These are phyloP conservation scores for Colletotrichum orchidophilum DNA, from an alignment of 2,329 filamentous ascomycete genomes.

Conservation along the genomic window DNA sequence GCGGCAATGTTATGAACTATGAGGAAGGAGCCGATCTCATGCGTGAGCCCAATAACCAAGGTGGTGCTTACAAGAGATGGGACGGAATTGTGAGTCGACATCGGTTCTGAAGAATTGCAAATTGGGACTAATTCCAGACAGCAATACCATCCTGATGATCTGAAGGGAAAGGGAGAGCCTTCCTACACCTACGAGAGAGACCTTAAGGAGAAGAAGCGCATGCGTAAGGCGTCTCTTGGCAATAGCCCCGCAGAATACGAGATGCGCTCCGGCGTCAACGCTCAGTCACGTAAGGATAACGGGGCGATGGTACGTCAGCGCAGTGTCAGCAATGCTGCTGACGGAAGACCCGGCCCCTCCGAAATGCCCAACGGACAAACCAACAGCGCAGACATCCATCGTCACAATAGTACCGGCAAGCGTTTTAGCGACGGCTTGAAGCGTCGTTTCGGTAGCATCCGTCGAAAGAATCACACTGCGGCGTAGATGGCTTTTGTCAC, in stretches of 20 bases:
- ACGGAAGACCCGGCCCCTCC: conserved; percentile 37
- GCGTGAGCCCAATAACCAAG: conserved; percentile 73
- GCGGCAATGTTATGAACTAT: conserved; percentile 79
- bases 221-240: conserved; percentile 38
- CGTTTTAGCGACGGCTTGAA: conserved; percentile 61
- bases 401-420: conserved; percentile 54
- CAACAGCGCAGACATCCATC: conserved; percentile 41
- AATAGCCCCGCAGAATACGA: conserved; percentile 55
- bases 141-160: conserved; percentile 78
- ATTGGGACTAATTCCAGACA: conserved; percentile 40
- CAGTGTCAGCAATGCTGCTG: conserved; percentile 53
- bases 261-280: conserved; percentile 52
- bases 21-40: conserved; percentile 89
- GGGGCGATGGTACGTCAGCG: conserved; percentile 48
- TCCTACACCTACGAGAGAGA: conserved; percentile 76
- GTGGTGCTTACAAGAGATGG: conserved; percentile 82
- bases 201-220: conserved; percentile 65
- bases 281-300: conserved; percentile 37
- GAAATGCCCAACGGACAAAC: conserved; percentile 35
- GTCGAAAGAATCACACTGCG: conserved; percentile 50
- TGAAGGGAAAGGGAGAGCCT: conserved; percentile 86
- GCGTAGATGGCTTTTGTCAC: not conserved
- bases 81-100: conserved; percentile 72
- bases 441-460: conserved; percentile 62
- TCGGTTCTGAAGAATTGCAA: not conserved